Base-by-base conservation (phyloP, 257 asterid genomes). In the Solanum dulcamara region DNA sequence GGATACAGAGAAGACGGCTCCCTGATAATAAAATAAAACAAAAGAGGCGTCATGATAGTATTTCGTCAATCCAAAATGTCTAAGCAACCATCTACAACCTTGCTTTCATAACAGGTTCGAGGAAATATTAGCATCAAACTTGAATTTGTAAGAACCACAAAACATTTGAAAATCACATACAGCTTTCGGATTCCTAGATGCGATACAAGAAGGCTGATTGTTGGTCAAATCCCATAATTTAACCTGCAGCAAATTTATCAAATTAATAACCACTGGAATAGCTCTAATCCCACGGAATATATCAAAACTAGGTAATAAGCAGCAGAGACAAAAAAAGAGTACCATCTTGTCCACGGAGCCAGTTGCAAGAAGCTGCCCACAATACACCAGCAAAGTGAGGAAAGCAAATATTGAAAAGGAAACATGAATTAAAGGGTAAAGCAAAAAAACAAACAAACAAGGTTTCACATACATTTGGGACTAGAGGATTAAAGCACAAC, bases 271-370 rank as follows among this genome's bases (percentile, higher is more conserved):
- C 62, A 77, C 18, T 35, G 50, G 80, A 75, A n/a, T 12, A 40
- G 57, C 35, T 74, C 33, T 24, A 35, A 24, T 42, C 35, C 35
- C 37, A 44, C 7, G 7, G 81, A 13, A 77, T 77, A 77, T 4
- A 77, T 77, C 38, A 77, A 77, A 77, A 26, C 40, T 26, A 77
- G 60, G 82, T 77, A 46, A 46, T 15, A 77, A 77, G 82, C 59
- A 26, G 60, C 79, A 85, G 60, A 84, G 79, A 82, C 35, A 64
- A 51, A 66, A 20, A 72, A 33, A 26, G 30, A 53, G 28, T 91
- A 96, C 98, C 94, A 75, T 92, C 90, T 95, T 96, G 90, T 96
- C 98, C 89, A 88, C 91, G 68, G 98, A 96, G 85, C 96, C 98
- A 55, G 99, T 95, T 35, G 98, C 99, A 74, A 95, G 96, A 90